These are phyloP conservation scores for Elsinoe fawcettii DNA, from an alignment of 2,329 filamentous ascomycete species.

Conservation along the genomic window DNA sequence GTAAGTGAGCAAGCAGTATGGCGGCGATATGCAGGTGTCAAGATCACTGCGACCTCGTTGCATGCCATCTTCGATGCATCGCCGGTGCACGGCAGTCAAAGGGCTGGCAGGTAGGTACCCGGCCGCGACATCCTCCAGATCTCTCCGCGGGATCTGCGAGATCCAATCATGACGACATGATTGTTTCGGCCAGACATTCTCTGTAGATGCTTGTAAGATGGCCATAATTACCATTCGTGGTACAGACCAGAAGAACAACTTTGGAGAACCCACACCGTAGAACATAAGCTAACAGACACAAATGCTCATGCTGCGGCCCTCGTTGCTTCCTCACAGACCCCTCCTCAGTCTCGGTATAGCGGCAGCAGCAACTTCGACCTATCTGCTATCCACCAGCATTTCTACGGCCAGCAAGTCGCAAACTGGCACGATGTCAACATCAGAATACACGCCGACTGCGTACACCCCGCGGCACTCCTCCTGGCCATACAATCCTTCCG, in stretches of 20 bases:
- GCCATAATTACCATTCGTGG: too few species aligned
- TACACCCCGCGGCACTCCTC: constrained; percentile 27
- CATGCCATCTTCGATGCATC: neutral
- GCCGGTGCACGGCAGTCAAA: neutral
- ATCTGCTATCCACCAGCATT: neutral
- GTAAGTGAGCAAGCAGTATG: neutral
- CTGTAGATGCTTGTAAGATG: too few species aligned
- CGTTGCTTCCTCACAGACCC: neutral
- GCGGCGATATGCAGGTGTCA: neutral
- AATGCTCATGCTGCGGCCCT: constrained; percentile 13
- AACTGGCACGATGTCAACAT: neutral
- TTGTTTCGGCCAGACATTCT: neutral
- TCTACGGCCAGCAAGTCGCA: neutral
- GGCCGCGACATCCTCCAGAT: neutral
- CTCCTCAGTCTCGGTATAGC: constrained; percentile 12
- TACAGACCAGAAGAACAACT: neutral
- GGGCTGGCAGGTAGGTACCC: neutral
- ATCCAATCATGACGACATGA: constrained; percentile 15
- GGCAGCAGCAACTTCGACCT: constrained; percentile 4
- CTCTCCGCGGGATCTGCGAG: constrained; percentile 4
- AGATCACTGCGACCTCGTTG: neutral
- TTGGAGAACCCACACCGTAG: neutral
- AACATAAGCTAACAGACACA: neutral
- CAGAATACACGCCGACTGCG: constrained; percentile 15
- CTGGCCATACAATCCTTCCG: constrained; percentile 31